These are phyloP conservation scores for Globisporangium apiculatum DNA, from an alignment of 352 stramenopile genomes.

Conservation along the genomic window DNA sequence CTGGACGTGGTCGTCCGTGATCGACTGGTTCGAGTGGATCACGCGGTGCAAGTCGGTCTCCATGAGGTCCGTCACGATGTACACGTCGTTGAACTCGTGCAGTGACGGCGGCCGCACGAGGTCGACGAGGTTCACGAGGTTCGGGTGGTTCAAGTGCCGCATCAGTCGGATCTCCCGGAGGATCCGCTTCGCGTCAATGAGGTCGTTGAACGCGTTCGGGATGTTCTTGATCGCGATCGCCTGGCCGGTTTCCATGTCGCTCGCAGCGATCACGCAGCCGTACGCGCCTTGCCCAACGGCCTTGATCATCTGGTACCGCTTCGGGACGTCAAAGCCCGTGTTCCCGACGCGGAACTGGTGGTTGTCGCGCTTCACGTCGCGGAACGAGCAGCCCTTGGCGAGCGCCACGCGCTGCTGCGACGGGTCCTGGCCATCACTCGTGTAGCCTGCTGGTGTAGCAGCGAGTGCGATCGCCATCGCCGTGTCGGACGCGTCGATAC, in stretches of 20 bases:
- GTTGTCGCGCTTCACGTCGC: conserved; percentile 79
- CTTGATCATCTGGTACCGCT: conserved; percentile 87
- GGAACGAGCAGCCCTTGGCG: conserved; percentile 75
- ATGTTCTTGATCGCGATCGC: conserved; percentile 96
- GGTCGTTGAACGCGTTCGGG: conserved; percentile 88
- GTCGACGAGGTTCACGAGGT: conserved; percentile 78
- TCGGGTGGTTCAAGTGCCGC: conserved; percentile 81
- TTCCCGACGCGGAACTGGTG: conserved; percentile 84
- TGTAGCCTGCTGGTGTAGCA: conserved; percentile 26
- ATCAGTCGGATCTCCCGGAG: conserved; percentile 85
- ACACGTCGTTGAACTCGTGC: conserved; percentile 87
- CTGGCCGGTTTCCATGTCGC: conserved; percentile 78
- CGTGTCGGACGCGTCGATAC: conserved; percentile 19
- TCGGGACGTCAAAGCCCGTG: conserved; percentile 80
- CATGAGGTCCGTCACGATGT: conserved; percentile 79
- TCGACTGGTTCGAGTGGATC: conserved; percentile 78
- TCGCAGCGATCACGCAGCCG: conserved; percentile 87
- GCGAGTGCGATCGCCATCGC: conserved; percentile 6
- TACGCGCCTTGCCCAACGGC: conserved; percentile 89
- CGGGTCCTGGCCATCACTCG: not conserved
- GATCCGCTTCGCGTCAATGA: conserved; percentile 85
- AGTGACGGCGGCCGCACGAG: conserved; percentile 72
- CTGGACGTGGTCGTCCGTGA: conserved; percentile 73
- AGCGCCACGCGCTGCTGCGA: conserved; percentile 37
- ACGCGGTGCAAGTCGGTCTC: conserved; percentile 72